A percentile compares a stretch with the other conserved stretches of the same genome.
These are phyloP conservation scores for Nitzschia sp. DNA, from an alignment of 108 stramenopile species.

Conservation along the genomic window DNA sequence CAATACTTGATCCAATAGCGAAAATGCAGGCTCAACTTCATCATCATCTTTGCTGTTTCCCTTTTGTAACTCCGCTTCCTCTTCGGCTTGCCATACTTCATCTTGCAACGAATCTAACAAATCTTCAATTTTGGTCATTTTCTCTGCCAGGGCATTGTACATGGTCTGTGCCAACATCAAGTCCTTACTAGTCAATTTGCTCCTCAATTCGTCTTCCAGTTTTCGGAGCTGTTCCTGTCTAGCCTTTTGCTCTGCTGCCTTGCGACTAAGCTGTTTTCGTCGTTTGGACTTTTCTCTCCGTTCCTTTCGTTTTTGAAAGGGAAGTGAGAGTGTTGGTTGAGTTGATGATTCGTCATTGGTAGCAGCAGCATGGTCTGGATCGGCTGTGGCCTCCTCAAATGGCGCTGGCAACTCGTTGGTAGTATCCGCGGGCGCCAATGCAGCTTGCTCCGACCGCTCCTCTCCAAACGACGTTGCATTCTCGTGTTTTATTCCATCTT, in stretches of 20 bases:
- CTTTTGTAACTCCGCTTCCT: conserved; percentile 18
- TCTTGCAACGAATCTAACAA: conserved; percentile 46
- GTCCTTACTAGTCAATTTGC: conserved; percentile 29
- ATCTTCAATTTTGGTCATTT: conserved; percentile 39
- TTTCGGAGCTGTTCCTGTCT: neutral
- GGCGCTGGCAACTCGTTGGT: neutral
- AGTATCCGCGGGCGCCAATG: neutral
- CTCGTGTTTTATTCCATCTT: neutral
- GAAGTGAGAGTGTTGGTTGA: conserved; percentile 1
- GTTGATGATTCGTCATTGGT: neutral
- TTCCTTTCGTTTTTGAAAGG: conserved; percentile 25
- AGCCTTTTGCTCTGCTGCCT: conserved; percentile 1
- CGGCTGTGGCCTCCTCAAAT: neutral
- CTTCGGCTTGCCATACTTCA: conserved; percentile 49
- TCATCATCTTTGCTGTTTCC: neutral
- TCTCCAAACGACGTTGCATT: neutral
- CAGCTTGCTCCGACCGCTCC: neutral
- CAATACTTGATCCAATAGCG: conserved; percentile 44
- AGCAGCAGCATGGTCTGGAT: neutral
- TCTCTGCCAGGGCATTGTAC: conserved; percentile 16
- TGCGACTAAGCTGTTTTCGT: conserved; percentile 11
- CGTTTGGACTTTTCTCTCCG: conserved; percentile 6
- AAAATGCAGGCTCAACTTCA: conserved; percentile 3
- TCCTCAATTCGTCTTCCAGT: neutral
- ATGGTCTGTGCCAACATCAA: conserved; percentile 34